A percentile compares a stretch with the other conserved stretches of the same genome.
Evolutionary conservation across 2,329 filamentous ascomycete species (phyloP).

Genomic region (Claviceps digitariae): DNA sequence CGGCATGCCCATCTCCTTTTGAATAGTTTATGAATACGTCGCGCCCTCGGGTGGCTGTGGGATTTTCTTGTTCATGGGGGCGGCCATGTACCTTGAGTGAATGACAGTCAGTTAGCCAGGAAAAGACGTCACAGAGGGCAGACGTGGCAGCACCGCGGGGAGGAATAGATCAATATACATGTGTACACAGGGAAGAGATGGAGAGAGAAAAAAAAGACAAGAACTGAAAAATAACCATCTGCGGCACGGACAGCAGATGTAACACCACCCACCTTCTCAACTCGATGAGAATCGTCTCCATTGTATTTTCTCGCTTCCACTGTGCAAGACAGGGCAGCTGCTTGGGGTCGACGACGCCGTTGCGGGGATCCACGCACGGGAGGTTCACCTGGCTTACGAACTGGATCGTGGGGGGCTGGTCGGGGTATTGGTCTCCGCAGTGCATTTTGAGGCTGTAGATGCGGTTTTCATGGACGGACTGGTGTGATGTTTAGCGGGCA

Average conservation of each 20-base stretch:
- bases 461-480: slow-evolving; percentile 95
- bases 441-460: slow-evolving; percentile 98
- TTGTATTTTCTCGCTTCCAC: slow-evolving; percentile 89
- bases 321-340: slow-evolving; percentile 74
- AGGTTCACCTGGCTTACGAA: slow-evolving; percentile 94
- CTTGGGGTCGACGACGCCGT: slow-evolving; percentile 71
- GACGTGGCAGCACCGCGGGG: no score
- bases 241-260: no score
- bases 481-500: slow-evolving; percentile 7
- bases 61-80: slow-evolving; percentile 84
- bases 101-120: not conserved
- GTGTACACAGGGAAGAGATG: no score
- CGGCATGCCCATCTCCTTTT: not conserved
- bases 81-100: slow-evolving; percentile 78
- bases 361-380: slow-evolving; percentile 74
- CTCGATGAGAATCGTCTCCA: slow-evolving; percentile 87
- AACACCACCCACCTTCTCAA: slow-evolving; percentile 49
- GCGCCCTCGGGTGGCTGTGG: slow-evolving; percentile 85
- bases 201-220: not conserved
- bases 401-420: slow-evolving; percentile 74
- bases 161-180: no score
- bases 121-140: no score
- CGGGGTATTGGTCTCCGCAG: slow-evolving; percentile 81
- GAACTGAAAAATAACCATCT: not conserved
- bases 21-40: slow-evolving; percentile 22